phyloP scores from a whole-genome alignment of 345 rosid species.

The Anastatica hierochuntica region DNA sequence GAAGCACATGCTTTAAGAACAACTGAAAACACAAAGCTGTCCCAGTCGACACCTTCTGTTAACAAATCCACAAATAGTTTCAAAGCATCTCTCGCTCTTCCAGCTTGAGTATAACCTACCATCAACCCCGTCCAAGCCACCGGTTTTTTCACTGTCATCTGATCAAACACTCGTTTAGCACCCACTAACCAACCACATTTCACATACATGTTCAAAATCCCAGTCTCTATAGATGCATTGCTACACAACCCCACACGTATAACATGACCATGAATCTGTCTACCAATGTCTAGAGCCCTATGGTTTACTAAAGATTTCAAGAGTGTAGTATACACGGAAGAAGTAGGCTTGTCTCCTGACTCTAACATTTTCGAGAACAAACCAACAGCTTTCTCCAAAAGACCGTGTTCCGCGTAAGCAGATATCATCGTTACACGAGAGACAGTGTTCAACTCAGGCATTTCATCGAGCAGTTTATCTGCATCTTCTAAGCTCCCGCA shows the following conservation, averaged over 20 bases:
- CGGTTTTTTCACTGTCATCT: slow-evolving; percentile 41
- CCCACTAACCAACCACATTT: slow-evolving; percentile 54
- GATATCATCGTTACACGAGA: slow-evolving; percentile 45
- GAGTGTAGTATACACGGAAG: slow-evolving; percentile 32
- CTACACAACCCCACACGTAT: slow-evolving; percentile 37
- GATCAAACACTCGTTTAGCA: slow-evolving; percentile 44
- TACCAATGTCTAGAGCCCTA: slow-evolving; percentile 37
- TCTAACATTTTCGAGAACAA: slow-evolving; percentile 35
- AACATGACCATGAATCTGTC: slow-evolving; percentile 49
- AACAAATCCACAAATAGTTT: slow-evolving; percentile 37
- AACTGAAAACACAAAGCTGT: slow-evolving; percentile 52
- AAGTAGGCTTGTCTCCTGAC: slow-evolving; percentile 27
- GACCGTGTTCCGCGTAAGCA: slow-evolving; percentile 35
- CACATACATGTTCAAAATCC: slow-evolving; percentile 49
- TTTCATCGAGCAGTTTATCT: slow-evolving; percentile 46
- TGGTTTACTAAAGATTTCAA: slow-evolving; percentile 36
- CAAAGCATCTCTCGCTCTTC: slow-evolving; percentile 36
- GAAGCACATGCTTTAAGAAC: slow-evolving; percentile 60
- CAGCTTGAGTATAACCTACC: slow-evolving; percentile 48
- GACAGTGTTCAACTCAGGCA: slow-evolving; percentile 34
- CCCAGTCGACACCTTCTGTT: slow-evolving; percentile 46
- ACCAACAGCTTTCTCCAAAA: slow-evolving; percentile 29
- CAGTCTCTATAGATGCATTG: slow-evolving; percentile 29
- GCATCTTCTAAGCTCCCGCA: slow-evolving; percentile 55
- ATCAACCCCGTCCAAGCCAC: slow-evolving; percentile 59